Conservation (phyloP, 345 rosid species). For the Salix viminalis region DNA sequence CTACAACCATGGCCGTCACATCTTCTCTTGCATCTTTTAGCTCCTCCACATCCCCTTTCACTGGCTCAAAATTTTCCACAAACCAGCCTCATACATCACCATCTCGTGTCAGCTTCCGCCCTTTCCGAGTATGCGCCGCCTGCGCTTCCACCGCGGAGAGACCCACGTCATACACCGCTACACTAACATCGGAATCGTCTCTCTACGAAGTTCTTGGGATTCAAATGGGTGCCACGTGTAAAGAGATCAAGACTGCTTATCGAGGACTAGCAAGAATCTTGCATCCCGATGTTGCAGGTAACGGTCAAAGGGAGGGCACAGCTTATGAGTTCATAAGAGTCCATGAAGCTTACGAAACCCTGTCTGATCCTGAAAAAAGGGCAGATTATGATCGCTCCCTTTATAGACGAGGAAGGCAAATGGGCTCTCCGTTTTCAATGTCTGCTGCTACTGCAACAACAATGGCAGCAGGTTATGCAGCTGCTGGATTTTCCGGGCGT, state of each 20-base stretch:
- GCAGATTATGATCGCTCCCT: constrained; percentile 51
- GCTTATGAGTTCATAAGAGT: constrained; percentile 48
- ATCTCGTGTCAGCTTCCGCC: constrained; percentile 28
- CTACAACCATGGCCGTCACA: constrained; percentile 24
- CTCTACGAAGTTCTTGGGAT: constrained; percentile 62
- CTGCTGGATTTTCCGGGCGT: constrained; percentile 26
- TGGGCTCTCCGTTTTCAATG: constrained; percentile 20
- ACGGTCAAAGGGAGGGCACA: constrained; percentile 10
- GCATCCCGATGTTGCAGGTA: constrained; percentile 58
- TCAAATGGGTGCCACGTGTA: constrained; percentile 44
- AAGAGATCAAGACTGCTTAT: constrained; percentile 67
- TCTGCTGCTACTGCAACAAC: constrained; percentile 9
- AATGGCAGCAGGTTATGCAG: not conserved
- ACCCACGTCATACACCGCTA: constrained; percentile 11
- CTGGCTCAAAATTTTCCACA: constrained; percentile 4
- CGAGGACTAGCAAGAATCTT: constrained; percentile 50
- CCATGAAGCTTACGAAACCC: constrained; percentile 61
- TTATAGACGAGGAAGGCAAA: constrained; percentile 21
- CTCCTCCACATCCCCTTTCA: constrained; percentile 16
- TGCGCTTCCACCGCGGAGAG: constrained; percentile 43
- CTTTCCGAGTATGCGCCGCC: constrained; percentile 34
- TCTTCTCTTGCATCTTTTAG: constrained; percentile 18
- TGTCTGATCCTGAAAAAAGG: constrained; percentile 60
- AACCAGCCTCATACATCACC: not conserved
- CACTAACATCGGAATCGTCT: constrained; percentile 20